Evolutionary conservation across 2,329 filamentous ascomycete species (phyloP), one percentile per base, ranked within the genome.

Genomic region (Paecilomyces formosus): DNA sequence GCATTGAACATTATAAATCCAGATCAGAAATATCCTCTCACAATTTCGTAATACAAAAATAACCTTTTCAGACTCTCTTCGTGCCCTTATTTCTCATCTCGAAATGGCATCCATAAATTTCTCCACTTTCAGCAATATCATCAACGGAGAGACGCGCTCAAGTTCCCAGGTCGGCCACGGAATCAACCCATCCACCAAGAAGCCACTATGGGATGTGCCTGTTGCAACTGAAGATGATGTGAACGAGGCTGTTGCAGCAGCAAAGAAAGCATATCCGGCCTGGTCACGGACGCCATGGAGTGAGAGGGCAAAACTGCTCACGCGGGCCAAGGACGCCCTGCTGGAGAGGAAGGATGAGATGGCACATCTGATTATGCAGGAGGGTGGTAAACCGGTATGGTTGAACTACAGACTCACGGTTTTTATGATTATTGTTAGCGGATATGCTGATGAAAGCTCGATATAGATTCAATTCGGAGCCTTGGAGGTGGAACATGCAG

Each of bases 361-460:
- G 54, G 68, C 73, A 13, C 72, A 74, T 39, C 70, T 83, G 9
- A 67, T 83, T 45, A 74, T 74, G 63, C 73, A 70, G 56, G 81
- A 83, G 68, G 79, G 78, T 24, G 81, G 82, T n/a, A 83, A 83
- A 66, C 81, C 81, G 5, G 72, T 77, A 62, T 33, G 64, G 28
- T 33, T 12, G 21, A 28, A 55, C 51, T 22, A 26, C 6, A n/a
- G 13, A 2, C 5, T n/a, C 6, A 18, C 3, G 33, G 5, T 2
- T 35, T 15, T 35, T 15, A 35, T 35, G 13, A 9, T 35, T 35
- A 8, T 35, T 35, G 33, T 39, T 39, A 51, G 18, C 15, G 21
- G 9, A 21, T 28, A 26, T 15, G 45, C 28, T n/a, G n/a, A n/a
- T 45, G 18, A 4, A 24, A 26, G 6, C 4, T 53, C 1, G 22